Base-by-base conservation (phyloP, 805 yeast genomes). In the Wickerhamomyces tratensis region DNA sequence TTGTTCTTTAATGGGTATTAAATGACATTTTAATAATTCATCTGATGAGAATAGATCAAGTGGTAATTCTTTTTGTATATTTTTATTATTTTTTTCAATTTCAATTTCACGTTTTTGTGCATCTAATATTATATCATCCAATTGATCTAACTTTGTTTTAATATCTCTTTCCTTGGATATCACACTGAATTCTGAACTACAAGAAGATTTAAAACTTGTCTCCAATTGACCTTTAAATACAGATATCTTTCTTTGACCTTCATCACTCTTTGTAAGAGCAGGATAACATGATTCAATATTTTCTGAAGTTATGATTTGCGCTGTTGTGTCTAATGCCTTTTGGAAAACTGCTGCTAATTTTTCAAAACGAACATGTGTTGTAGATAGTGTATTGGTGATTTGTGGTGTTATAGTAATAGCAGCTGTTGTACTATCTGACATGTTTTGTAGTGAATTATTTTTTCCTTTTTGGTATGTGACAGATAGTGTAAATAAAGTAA, bases 241-340 rank as follows among this genome's bases (percentile, higher is more conserved):
- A 27, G 68, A 65, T 10, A 78, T 57, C 1, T 68, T 55, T 27
- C 57, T 58, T 13, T 56, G 50, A 1, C 79, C 80, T 11, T 63
- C 65, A 13, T 57, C 59, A 11, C 70, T 53, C 7, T 52, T 42
- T 3, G 75, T 63, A 7, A 77, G 58, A 6, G 64, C 56, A 5
- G 84, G 84, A 50, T 70, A 78, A 49, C 82, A 77, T 12, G 65
- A 49, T 27, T 63, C 56, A 15, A 78, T 52, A 44, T 72, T 73
- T 14, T 74, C 80, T 7, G 65, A 57, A 5, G 73, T 62, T 27
- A 78, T 54, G 25, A 70, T 65, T 46, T 66, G 69, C 40, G 74
- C 69, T 4, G 78, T 68, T 47, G 72, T 77, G 27, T 70, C 72
- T 10, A 78, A 62, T 0, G 83, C 80, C 43, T 74, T 68, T 2